These are phyloP conservation scores for Pseudogymnoascus sp. DNA, from an alignment of 2,329 filamentous ascomycete genomes.

Conservation along the genomic window DNA sequence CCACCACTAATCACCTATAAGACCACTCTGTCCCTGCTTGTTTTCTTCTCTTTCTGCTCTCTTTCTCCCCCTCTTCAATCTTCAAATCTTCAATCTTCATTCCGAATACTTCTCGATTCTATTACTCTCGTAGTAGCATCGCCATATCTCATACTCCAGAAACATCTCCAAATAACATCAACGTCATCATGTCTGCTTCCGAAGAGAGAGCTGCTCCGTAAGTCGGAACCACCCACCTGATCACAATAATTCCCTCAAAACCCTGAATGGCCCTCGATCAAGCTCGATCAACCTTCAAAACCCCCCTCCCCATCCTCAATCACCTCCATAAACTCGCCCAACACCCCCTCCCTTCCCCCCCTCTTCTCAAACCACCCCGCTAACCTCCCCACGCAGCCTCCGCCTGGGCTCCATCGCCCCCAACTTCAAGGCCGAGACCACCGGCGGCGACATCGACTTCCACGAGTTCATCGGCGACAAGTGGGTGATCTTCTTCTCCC, in stretches of 20 bases:
- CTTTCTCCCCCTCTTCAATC: neutral
- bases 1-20: neutral
- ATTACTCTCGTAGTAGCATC: neutral
- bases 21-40: neutral
- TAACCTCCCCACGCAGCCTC: conserved; percentile 36
- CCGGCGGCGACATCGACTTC: conserved; percentile 70
- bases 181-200: conserved; percentile 9
- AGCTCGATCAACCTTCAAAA: neutral
- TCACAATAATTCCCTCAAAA: neutral
- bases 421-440: conserved; percentile 79
- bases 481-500: conserved; percentile 78
- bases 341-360: neutral
- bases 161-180: neutral
- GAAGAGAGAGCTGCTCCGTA: conserved; percentile 11
- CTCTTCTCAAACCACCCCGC: neutral
- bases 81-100: conserved; percentile 1
- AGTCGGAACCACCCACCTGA: neutral
- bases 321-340: neutral
- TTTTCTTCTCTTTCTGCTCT: neutral
- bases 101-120: neutral
- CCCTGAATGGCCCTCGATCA: neutral
- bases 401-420: conserved; percentile 62
- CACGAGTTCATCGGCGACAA: conserved; percentile 72
- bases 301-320: neutral
- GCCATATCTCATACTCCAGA: neutral